These are phyloP conservation scores for Liriodendron chinense DNA, from an alignment of 164 flowering plant species.

Conservation along the genomic window DNA sequence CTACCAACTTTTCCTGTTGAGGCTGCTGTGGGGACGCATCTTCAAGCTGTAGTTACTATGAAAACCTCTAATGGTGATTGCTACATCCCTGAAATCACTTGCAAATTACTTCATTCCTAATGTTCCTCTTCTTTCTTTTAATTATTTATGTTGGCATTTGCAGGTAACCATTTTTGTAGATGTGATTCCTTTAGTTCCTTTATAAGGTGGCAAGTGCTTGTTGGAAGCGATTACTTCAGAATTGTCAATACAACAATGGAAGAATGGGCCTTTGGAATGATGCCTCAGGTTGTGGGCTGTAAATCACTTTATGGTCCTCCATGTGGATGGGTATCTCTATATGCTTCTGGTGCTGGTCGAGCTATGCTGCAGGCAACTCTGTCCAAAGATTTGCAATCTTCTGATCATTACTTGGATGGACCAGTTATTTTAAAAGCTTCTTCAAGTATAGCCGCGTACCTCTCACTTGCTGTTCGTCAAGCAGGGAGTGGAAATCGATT, in stretches of 20 bases:
- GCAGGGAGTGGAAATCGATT: conserved; percentile 72
- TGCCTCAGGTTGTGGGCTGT: conserved; percentile 11
- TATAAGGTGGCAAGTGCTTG: conserved; percentile 54
- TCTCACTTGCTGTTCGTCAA: conserved; percentile 62
- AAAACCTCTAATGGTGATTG: conserved; percentile 63
- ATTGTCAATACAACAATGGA: conserved; percentile 46
- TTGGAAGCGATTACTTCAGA: conserved; percentile 60
- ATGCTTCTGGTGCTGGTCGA: conserved; percentile 65
- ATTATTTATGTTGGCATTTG: conserved; percentile 11
- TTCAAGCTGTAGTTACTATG: conserved; percentile 81
- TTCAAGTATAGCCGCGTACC: conserved; percentile 56
- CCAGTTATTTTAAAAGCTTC: conserved; percentile 55
- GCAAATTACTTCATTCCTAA: not conserved
- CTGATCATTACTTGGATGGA: conserved; percentile 36
- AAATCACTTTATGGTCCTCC: conserved; percentile 40
- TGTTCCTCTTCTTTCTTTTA: not conserved
- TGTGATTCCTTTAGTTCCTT: conserved; percentile 80
- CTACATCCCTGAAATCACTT: conserved; percentile 6
- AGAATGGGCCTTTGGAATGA: conserved; percentile 19
- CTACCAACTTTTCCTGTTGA: conserved; percentile 76
- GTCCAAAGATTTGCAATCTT: conserved; percentile 41
- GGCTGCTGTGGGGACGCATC: conserved; percentile 75
- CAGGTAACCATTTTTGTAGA: conserved; percentile 62
- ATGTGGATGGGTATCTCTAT: conserved; percentile 69
- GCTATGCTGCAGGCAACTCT: conserved; percentile 69